phyloP scores from a whole-genome alignment of 2,329 filamentous ascomycete genomes.

The Talaromyces sp. region DNA sequence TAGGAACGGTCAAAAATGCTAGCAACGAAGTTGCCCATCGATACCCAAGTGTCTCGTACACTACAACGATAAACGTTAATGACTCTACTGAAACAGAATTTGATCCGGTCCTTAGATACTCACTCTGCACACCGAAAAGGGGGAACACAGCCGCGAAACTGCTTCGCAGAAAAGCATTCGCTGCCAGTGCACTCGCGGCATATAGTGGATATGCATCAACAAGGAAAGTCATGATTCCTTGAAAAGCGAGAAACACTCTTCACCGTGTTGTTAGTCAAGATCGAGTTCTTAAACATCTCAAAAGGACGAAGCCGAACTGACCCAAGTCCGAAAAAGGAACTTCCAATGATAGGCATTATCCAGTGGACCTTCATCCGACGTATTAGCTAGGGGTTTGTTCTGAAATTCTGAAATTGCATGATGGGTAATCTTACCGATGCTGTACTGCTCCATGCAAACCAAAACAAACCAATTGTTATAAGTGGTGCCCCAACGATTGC shows the following conservation, averaged over 20 bases:
- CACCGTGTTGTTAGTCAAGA: neutral
- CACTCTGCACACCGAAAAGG: conserved; percentile 46
- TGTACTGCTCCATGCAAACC: conserved; percentile 67
- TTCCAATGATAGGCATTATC: conserved; percentile 60
- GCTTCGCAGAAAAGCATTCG: conserved; percentile 73
- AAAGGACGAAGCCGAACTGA: conserved; percentile 30
- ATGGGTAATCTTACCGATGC: neutral
- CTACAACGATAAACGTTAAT: conserved; percentile 22
- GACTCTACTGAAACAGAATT: too few relatives aligned
- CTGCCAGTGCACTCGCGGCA: conserved; percentile 64
- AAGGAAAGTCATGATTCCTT: conserved; percentile 81
- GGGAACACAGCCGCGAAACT: conserved; percentile 74
- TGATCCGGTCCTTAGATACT: too few relatives aligned
- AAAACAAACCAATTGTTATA: conserved; percentile 76
- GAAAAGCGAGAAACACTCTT: conserved; percentile 62
- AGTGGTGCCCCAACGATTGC: conserved; percentile 66
- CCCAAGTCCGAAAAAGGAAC: conserved; percentile 63
- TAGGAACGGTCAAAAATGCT: conserved; percentile 40
- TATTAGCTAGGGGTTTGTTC: neutral
- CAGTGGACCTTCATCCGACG: neutral
- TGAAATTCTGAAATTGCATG: neutral
- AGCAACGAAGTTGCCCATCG: conserved; percentile 44
- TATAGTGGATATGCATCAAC: conserved; percentile 55
- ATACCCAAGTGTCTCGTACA: conserved; percentile 43
- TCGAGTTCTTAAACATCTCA: too few relatives aligned